A percentile compares a stretch with the other conserved stretches of the same genome.
Evolutionary conservation across 192 early-diverging fungal genomes (phyloP).

Genomic region (Backusella liffmaniae): DNA sequence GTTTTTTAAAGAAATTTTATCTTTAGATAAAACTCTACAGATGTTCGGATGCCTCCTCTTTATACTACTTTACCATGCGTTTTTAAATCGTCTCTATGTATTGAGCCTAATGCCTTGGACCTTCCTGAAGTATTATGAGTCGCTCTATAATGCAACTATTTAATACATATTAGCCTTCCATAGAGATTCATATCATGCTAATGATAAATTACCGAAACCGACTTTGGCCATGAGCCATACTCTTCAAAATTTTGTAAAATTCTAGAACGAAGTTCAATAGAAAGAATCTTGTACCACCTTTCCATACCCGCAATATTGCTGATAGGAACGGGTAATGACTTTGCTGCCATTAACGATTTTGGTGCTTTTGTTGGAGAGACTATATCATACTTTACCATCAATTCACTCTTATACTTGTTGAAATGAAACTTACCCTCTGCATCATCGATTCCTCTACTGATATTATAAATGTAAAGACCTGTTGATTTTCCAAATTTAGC

Average conservation of each 20-base stretch:
- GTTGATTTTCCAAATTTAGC: slow-evolving; percentile 47
- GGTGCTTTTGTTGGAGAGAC: slow-evolving; percentile 31
- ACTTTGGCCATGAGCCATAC: slow-evolving; percentile 52
- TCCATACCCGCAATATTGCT: slow-evolving; percentile 24
- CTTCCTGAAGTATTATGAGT: background rate
- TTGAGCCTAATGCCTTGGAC: background rate
- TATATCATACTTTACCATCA: background rate
- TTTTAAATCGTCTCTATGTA: slow-evolving; percentile 11
- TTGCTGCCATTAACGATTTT: slow-evolving; percentile 49
- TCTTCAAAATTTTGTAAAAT: slow-evolving; percentile 51
- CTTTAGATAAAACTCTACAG: background rate
- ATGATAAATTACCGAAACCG: slow-evolving; percentile 34
- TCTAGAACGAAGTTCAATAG: slow-evolving; percentile 49
- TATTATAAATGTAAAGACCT: slow-evolving; percentile 60
- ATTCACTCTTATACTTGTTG: background rate
- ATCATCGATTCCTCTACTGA: slow-evolving; percentile 58
- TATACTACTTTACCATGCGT: background rate
- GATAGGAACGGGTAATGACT: slow-evolving; percentile 38
- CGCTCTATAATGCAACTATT: background rate
- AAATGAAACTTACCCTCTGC: slow-evolving; percentile 38
- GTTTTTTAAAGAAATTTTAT: background rate
- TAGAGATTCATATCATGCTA: background rate
- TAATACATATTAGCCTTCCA: background rate
- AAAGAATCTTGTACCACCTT: slow-evolving; percentile 54
- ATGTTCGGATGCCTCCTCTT: background rate